phyloP scores from a whole-genome alignment of 441 rosid genomes.

The Pelargonium cotyledonis region DNA sequence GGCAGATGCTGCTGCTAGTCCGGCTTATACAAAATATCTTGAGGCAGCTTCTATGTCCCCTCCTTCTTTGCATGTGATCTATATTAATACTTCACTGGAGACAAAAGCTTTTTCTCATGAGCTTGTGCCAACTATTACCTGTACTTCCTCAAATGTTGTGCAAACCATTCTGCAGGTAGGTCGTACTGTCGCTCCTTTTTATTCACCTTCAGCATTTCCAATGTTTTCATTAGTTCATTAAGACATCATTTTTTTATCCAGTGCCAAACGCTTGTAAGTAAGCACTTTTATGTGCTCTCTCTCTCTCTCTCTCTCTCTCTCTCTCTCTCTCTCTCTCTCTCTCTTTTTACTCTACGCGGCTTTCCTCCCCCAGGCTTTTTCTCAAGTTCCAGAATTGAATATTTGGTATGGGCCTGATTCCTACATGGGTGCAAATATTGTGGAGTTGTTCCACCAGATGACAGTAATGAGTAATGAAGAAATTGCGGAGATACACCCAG shows the following conservation, averaged over 20 bases:
- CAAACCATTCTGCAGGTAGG: constrained; percentile 86
- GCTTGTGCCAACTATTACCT: constrained; percentile 91
- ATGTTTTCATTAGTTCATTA: neutral
- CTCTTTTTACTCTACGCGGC: neutral
- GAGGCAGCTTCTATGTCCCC: constrained; percentile 52
- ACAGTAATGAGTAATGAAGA: constrained; percentile 78
- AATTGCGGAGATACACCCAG: constrained; percentile 64
- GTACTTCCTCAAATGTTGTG: constrained; percentile 93
- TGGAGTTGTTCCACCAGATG: constrained; percentile 80
- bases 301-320: too few species aligned
- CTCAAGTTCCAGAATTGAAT: constrained; percentile 68
- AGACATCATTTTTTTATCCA: neutral
- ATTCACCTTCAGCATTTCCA: neutral
- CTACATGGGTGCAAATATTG: constrained; percentile 96
- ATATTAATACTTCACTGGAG: constrained; percentile 88
- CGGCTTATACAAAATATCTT: constrained; percentile 75
- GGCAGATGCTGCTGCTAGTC: constrained; percentile 91
- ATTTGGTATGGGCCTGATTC: constrained; percentile 97
- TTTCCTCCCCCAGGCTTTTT: constrained; percentile 52
- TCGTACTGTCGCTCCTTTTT: constrained; percentile 6
- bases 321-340: too few species aligned
- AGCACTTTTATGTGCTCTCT: neutral
- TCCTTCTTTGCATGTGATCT: constrained; percentile 80
- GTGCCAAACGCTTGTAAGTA: constrained; percentile 4
- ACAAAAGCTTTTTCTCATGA: constrained; percentile 95